A percentile compares a stretch with the other conserved stretches of the same genome.
Evolutionary conservation across 768 basidiomycete species (phyloP).

Genomic region (Termitomyces sp.): DNA sequence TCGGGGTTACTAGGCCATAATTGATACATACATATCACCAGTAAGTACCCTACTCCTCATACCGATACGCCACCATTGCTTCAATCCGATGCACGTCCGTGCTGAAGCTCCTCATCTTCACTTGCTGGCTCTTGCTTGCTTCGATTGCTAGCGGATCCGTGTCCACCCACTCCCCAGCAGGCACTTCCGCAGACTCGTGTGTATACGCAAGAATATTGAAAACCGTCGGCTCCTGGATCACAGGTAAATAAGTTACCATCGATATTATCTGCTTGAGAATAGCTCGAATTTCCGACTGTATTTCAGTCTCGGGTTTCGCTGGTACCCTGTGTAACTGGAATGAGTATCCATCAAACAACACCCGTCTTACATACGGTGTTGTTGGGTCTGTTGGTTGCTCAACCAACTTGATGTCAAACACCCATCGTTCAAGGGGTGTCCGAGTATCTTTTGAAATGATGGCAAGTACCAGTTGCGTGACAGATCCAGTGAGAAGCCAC

Average conservation of each 20-base stretch:
- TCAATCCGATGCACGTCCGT: constrained; percentile 98
- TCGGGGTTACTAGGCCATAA: neutral
- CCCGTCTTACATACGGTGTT: constrained; percentile 45
- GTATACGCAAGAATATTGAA: constrained; percentile 99
- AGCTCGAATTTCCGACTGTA: constrained; percentile 95
- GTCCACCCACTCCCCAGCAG: constrained; percentile 93
- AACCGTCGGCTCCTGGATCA: constrained; percentile 91
- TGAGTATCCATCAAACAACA: constrained; percentile 3
- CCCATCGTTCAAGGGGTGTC: constrained; percentile 94
- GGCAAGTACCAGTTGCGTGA: constrained; percentile 91
- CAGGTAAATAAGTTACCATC: constrained; percentile 94
- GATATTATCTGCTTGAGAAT: constrained; percentile 98
- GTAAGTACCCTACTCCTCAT: too few species aligned
- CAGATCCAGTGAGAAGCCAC: constrained; percentile 90
- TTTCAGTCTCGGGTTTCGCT: constrained; percentile 80
- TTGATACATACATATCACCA: neutral
- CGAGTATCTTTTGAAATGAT: constrained; percentile 95
- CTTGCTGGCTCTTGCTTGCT: constrained; percentile 88
- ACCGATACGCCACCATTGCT: constrained; percentile 97
- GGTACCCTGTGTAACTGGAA: constrained; percentile 36
- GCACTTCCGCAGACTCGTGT: constrained; percentile 86
- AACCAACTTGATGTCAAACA: constrained; percentile 91
- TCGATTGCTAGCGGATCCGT: constrained; percentile 92
- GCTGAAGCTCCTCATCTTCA: constrained; percentile 94
- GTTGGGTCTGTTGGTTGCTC: constrained; percentile 53